Evolutionary conservation across 2,329 filamentous ascomycete species (phyloP), one percentile per base, ranked within the genome.

Genomic region (Fusarium redolens): DNA sequence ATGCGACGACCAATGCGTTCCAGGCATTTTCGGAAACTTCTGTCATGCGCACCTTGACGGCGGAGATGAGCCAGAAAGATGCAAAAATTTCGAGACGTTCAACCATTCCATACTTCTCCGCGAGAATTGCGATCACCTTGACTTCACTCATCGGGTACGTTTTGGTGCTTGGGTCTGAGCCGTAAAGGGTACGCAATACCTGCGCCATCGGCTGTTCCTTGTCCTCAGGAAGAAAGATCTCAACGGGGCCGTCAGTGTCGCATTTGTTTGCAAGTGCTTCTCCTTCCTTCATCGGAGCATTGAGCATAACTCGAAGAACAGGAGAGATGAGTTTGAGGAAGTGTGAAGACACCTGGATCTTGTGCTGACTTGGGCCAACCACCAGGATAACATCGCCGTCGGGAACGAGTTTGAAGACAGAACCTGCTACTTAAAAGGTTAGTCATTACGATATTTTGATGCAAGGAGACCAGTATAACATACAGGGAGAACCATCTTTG

Each of bases 101-200:
- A 1, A 0, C 9, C 35, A 60, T 37, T 1, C 7, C 35, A 6
- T 63, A 60, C 11, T 63, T 63, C 1, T 59, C 61, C 6, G 61
- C 61, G 4, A 63, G 5, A 20, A 63, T 28, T 1, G 30, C 35
- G 1, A 63, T n/a, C 9, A 43, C 30, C 0, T 41, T 33, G 13
- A 5, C 14, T 3, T 40, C 18, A 0, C 1, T 0, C 1, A 12
- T 10, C n/a, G 3, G 7, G 17, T 18, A 25, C 4, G 0, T 0
- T 4, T 1, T 35, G 4, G 40, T 14, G 15, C 8, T 11, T 14
- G 11, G 7, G 1, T 50, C 61, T 30, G 61, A 7, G 5, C 54
- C 20, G 2, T 63, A 43, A 1, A 59, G 44, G 1, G 20, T 37
- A 0, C 0, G 6, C 0, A 47, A 1, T 3, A 28, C 7, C 1